Evolutionary conservation across 2,329 filamentous ascomycete species (phyloP), one percentile per base, ranked within the genome.

Genomic region (Pseudocercospora fuligena): DNA sequence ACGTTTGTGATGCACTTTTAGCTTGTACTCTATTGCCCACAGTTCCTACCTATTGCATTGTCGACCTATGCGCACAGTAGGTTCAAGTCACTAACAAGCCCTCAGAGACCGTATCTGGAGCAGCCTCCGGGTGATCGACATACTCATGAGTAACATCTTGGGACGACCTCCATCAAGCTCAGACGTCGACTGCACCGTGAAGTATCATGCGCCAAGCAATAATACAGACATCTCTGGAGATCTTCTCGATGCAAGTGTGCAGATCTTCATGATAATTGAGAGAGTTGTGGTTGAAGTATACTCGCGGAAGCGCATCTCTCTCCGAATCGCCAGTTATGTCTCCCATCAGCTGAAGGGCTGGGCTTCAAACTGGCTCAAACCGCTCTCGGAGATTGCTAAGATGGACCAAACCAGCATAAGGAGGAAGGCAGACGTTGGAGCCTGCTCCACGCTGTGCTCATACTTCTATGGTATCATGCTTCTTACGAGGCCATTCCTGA

Each of bases 401-500:
- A 78, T 78, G 14, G 51, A 54, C 25, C 2, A 27, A 1, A 19
- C 27, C 31, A 40, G 27, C 3, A 29, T 33, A 14, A 16, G 54
- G 2, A 43, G 65, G 11, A 61, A 63, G 33, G 65, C 33, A 12
- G 40, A 63, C 7, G 31, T 46, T 43, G 57, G 82, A 2, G 81
- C 83, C 5, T 83, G 82, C n/a, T 83, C 85, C 49, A 79, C 83
- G 1, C 78, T 85, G 14, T 82, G 82, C 33, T 80, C 83, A 2
- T 86, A 86, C 65, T 85, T 85, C 70, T 86, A 84, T 76, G 83
- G 82, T 1, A 85, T 86, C 51, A 85, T 86, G 73, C 76, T 86
- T 3, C 73, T 86, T 3, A 85, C 84, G 6, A 77, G 84, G n/a
- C 84, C 84, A 0, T 86, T 86, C 63, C 76, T 86, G 11, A 81